Percentiles rank a stretch among this genome's conserved stretches.
These are phyloP conservation scores for Senna siamea DNA, from an alignment of 306 rosid genomes.

Conservation along the genomic window DNA sequence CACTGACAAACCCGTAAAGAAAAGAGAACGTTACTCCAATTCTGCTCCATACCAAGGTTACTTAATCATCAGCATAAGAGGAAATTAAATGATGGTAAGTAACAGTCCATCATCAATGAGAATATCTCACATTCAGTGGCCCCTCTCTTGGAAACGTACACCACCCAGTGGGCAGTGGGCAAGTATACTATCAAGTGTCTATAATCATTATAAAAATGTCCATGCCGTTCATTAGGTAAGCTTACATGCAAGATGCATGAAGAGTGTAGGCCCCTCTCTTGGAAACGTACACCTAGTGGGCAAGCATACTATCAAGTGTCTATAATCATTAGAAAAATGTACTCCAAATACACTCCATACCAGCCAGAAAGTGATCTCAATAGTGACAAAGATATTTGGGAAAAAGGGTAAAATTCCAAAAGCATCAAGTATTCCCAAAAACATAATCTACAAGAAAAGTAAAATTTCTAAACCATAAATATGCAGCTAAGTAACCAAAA, in stretches of 20 bases:
- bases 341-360: not conserved
- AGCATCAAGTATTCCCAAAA: not conserved
- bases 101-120: no score
- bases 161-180: no score
- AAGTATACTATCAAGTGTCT: no score
- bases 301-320: slow-evolving; percentile 6
- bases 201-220: no score
- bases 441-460: not conserved
- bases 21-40: no score
- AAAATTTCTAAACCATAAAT: not conserved
- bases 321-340: not conserved
- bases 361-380: not conserved
- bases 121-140: no score
- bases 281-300: not conserved
- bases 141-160: no score
- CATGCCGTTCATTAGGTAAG: no score
- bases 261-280: not conserved
- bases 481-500: not conserved
- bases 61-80: no score
- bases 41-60: no score
- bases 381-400: not conserved
- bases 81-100: no score
- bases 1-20: no score
- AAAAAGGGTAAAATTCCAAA: not conserved
- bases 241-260: not conserved